These are phyloP conservation scores for Ceratocystis diversiconidia DNA, from an alignment of 2,329 filamentous ascomycete genomes.

Conservation along the genomic window DNA sequence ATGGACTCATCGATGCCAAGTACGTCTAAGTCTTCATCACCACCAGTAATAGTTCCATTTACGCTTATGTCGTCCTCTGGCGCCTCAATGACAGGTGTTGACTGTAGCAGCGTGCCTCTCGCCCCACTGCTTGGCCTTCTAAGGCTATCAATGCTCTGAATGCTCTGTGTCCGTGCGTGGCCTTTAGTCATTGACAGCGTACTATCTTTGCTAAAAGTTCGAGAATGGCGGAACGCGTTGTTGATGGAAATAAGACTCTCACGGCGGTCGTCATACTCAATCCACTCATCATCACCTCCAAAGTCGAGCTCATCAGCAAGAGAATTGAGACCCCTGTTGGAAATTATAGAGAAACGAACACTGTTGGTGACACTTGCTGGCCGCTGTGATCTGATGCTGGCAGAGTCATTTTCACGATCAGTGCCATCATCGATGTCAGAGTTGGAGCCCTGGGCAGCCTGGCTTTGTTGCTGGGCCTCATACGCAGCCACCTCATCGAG, in stretches of 20 bases:
- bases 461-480: constrained; percentile 40
- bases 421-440: constrained; percentile 45
- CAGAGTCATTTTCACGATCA: constrained; percentile 53
- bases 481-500: constrained; percentile 72
- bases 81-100: constrained; percentile 40
- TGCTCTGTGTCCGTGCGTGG: constrained; percentile 43
- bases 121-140: constrained; percentile 35
- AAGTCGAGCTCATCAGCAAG: constrained; percentile 86
- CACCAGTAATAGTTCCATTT: constrained; percentile 11
- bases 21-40: constrained; percentile 6
- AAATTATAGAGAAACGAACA: constrained; percentile 59
- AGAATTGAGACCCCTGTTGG: constrained; percentile 49
- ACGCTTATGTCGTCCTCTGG: constrained; percentile 36
- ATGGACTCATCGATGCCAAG: constrained; percentile 4
- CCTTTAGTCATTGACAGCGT: constrained; percentile 29
- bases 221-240: constrained; percentile 32
- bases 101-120: constrained; percentile 39
- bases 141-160: constrained; percentile 34
- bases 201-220: constrained; percentile 45
- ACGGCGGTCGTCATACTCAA: constrained; percentile 52
- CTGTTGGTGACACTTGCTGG: constrained; percentile 61
- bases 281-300: constrained; percentile 61
- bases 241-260: constrained; percentile 43
- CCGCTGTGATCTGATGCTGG: constrained; percentile 42
- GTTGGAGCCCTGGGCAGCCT: constrained; percentile 23